phyloP scores from a whole-genome alignment of 2,329 filamentous ascomycete genomes.

The Epichloe elymi region DNA sequence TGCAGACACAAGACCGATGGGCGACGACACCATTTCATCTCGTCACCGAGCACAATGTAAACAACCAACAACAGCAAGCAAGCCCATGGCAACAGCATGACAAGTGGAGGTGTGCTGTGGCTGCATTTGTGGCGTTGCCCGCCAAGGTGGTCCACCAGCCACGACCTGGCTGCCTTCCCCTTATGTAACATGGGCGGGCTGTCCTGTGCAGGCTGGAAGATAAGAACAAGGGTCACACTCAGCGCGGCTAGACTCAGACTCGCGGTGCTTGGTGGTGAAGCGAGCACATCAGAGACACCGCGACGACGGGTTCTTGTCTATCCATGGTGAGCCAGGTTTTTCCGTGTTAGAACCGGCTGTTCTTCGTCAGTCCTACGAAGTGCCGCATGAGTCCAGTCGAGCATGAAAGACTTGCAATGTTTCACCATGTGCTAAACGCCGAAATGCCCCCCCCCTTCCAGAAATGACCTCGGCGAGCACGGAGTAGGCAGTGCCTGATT shows the following conservation, averaged over 20 bases:
- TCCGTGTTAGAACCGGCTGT: too few species aligned
- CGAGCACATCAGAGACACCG: too few species aligned
- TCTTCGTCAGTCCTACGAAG: too few species aligned
- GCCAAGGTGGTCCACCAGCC: not conserved
- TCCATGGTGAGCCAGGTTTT: too few species aligned
- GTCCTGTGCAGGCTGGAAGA: too few species aligned
- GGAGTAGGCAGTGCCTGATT: not conserved
- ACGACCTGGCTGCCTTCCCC: not conserved
- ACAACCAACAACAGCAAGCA: conserved; percentile 16
- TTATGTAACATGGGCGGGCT: too few species aligned
- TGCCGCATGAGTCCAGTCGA: too few species aligned
- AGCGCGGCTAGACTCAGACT: too few species aligned
- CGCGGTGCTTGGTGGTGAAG: too few species aligned
- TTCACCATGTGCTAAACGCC: not conserved
- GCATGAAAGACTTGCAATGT: not conserved
- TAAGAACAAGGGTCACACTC: too few species aligned
- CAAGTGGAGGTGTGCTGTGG: conserved; percentile 6
- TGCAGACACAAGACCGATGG: not conserved
- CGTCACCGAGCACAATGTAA: conserved; percentile 11
- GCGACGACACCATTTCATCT: not conserved
- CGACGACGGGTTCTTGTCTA: too few species aligned
- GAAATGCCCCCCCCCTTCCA: not conserved
- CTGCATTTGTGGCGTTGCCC: conserved; percentile 7
- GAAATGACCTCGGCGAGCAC: not conserved
- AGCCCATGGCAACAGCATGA: conserved; percentile 11